Base-by-base conservation (phyloP, 257 asterid genomes). In the Penstemon newberryi region DNA sequence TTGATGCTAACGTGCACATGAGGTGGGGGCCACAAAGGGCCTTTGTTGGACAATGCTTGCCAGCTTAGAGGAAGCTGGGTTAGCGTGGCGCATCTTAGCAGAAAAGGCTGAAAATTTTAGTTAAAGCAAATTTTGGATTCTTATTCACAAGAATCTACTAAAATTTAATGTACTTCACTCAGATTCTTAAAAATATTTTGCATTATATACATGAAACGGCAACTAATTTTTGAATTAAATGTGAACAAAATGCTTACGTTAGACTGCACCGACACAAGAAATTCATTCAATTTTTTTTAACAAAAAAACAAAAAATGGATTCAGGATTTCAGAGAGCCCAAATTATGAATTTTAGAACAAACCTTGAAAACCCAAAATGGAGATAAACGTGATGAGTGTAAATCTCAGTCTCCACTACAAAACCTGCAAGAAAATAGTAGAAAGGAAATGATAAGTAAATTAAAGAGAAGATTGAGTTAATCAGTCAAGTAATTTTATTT, bases 241-340 rank as follows among this genome's bases (percentile, higher is more conserved):
- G 19, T 43, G 60, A 42, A 63, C 44, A 66, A 5, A 64, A 6
- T 56, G 13, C 11, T 11, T 57, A 45, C 59, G 47, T 43, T 58
- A 60, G 50, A 74, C 52, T 47, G 74, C 77, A 79, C 88, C 82
- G 77, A 75, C 84, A 80, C 61, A 61, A 63, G 8, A 53, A 25
- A 66, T 41, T 67, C 13, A n/a, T 65, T 49, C 39, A 57, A 25
- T n/a, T 1, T 47, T 15, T 66, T 41, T 53, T 53, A 50, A 18
- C 65, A 63, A 64, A 63, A 41, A 70, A 70, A 13, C 0, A 0
- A 13, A 57, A 57, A 12, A 44, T 46, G 60, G 10, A 59, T 10
- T 9, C 63, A 46, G 42, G 50, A 15, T 38, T 56, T 33, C n/a
- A n/a, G 3, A 43, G 18, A 64, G 55, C 69, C 63, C 81, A 69